Percentiles rank a stretch among this genome's conserved stretches.
These are phyloP conservation scores for Colletotrichum brevisporum DNA, from an alignment of 2,329 filamentous ascomycete species.

Conservation along the genomic window DNA sequence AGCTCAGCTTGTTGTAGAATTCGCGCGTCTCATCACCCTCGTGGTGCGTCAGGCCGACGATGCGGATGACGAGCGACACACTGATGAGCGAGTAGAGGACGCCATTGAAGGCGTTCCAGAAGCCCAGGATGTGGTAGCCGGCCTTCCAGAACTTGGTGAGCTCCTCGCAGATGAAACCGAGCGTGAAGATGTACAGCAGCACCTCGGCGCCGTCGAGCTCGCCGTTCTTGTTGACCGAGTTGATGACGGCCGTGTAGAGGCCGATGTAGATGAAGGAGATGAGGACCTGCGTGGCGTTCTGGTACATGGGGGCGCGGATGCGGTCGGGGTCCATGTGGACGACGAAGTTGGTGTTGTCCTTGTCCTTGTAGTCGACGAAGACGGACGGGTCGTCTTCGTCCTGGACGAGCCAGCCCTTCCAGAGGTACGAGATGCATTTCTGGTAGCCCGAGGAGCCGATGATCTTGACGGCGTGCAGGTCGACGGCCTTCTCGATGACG, in stretches of 20 bases:
- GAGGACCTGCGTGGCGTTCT: conserved; percentile 89
- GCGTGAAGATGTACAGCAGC: conserved; percentile 89
- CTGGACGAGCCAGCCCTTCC: conserved; percentile 97
- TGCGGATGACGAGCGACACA: conserved; percentile 82
- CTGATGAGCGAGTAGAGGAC: conserved; percentile 84
- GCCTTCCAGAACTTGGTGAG: conserved; percentile 93
- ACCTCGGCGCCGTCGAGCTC: conserved; percentile 88
- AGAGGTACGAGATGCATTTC: conserved; percentile 93
- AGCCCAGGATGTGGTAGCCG: conserved; percentile 89
- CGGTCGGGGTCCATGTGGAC: conserved; percentile 92
- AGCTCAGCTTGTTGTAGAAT: conserved; percentile 84
- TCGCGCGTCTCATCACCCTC: conserved; percentile 65
- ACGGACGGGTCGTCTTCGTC: conserved; percentile 91
- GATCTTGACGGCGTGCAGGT: conserved; percentile 88
- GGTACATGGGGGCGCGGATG: conserved; percentile 92
- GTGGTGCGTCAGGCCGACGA: conserved; percentile 80
- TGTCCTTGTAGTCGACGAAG: conserved; percentile 89
- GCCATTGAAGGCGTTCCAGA: conserved; percentile 97
- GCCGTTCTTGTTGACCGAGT: conserved; percentile 89
- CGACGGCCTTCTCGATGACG: conserved; percentile 93
- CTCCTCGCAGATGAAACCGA: conserved; percentile 93
- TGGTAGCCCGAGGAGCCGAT: conserved; percentile 96
- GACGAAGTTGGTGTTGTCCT: conserved; percentile 83
- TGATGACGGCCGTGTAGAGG: conserved; percentile 92
- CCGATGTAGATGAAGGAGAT: conserved; percentile 87